Evolutionary conservation across 768 basidiomycete species (phyloP), one percentile per base, ranked within the genome.

Genomic region (Calocybe cyanea): DNA sequence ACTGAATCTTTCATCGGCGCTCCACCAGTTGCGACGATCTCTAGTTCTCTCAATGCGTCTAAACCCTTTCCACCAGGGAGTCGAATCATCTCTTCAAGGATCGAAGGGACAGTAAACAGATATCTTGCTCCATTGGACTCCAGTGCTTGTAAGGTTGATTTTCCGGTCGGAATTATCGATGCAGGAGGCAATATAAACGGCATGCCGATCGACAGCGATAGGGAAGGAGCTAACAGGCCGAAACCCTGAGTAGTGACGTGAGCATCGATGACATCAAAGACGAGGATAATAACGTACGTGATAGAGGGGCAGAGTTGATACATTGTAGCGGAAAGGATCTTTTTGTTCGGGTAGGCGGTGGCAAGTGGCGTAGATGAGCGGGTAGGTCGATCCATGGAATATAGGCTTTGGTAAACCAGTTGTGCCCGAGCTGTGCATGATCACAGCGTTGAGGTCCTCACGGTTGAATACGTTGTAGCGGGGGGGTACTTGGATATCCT

Each of bases 321-420:
- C 63, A 37, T 62, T 63, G 44, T 62, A 63, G 1, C 52, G 41
- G 45, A 61, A 66, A 2, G 60, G 50, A 1, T 60, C 57, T 2
- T 51, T 49, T 46, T 63, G 57, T 28, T 63, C 59, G 4, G 65
- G 62, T 20, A 71, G 52, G 32, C 62, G 59, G 46, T 71, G 69
- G 34, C 64, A 64, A 0, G 65, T 56, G 4, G 65, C 64, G 35
- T 60, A 69, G 6, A 64, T 37, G 9, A 71, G 60, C 5, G 62
- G 49, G 37, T 64, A 70, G 0, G 61, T 56, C 31, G 66, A 66
- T 6, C 63, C 57, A 31, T 68, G 66, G 37, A 53, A 61, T 21
- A 77, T 69, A 1, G 73, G 65, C 54, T 77, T 77, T 1, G 75
- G 75, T 30, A 73, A 60, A n/a, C 73, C 76, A 2, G 73, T 75